Percentiles rank a stretch among this genome's conserved stretches.
Evolutionary conservation across 306 rosid species (phyloP).

Genomic region (Pyrus pyrifolia): DNA sequence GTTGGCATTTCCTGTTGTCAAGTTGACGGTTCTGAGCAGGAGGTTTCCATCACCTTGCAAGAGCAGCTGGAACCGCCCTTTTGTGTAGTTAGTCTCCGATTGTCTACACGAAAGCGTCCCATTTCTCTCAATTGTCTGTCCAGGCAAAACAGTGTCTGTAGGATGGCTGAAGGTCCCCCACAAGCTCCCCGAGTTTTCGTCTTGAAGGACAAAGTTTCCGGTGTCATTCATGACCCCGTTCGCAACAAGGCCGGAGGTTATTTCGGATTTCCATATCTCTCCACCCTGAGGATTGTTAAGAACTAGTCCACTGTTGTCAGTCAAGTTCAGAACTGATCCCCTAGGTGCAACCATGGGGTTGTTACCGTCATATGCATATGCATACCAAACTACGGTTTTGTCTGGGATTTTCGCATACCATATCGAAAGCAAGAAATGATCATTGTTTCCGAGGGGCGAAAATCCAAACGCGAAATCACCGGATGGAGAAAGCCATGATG

Average conservation of each 20-base stretch:
- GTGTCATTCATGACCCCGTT: neutral
- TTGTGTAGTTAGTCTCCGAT: constrained; percentile 24
- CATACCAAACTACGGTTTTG: constrained; percentile 36
- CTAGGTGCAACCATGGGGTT: neutral
- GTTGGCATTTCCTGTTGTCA: neutral
- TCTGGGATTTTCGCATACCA: constrained; percentile 46
- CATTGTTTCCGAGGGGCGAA: neutral
- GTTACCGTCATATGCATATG: constrained; percentile 3
- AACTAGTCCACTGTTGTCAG: neutral
- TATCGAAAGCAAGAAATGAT: constrained; percentile 29
- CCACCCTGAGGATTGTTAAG: constrained; percentile 1
- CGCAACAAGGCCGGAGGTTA: neutral
- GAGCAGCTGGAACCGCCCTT: constrained; percentile 33
- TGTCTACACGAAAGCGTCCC: constrained; percentile 11
- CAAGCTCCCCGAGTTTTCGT: neutral
- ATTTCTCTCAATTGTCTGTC: constrained; percentile 20
- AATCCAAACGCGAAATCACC: neutral
- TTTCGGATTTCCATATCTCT: constrained; percentile 3
- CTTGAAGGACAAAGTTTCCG: constrained; percentile 18
- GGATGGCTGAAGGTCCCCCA: constrained; percentile 45
- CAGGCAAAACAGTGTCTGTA: constrained; percentile 40
- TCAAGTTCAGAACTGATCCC: constrained; percentile 24
- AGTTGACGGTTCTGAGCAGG: neutral
- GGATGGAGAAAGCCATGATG: constrained; percentile 28
- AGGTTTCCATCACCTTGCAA: constrained; percentile 34